Evolutionary conservation across 2,329 filamentous ascomycete genomes (phyloP), one percentile per base, ranked within the genome.

Genomic region (Leptographium radiaticola): DNA sequence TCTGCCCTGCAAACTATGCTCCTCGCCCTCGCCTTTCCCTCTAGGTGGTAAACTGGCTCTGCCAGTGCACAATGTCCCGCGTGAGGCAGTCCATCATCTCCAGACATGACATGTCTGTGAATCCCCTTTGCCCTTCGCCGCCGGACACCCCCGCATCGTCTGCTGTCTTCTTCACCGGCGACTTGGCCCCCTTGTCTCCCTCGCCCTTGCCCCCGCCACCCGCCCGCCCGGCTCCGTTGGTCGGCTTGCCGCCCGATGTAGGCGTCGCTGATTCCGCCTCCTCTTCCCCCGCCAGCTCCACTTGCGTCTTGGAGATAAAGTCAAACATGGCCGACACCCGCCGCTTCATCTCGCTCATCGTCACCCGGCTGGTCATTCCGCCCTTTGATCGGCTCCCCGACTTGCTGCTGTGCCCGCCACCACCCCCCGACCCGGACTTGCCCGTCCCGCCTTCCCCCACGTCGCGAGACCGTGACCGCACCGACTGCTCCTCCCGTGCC

Each of bases 31-130:
- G 8, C 13, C 33, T 18, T 30, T 52, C 40, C 49, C 11, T 39
- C 61, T 50, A 65, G 15, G 47, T 53, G 55, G 71, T 66, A 61
- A 78, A 89, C 63, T 87, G 79, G 59, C 85, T 84, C 70, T 95
- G 88, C 88, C 88, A 95, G 63, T 86, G 85, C 60, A 91, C 79
- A 62, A 95, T 76, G 65, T 89, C 83, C 57, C 86, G 77, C 57
- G 86, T 90, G 65, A 95, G 69, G 61, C 82, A 77, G 66, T 94
- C 89, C 87, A 94, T 94, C 87, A 95, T 94, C 68, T 94, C 87
- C 59, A 87, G 74, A 60, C 85, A 89, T 55, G 74, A 86, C 59
- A 95, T 72, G 10, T 85, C 79, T 60, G 84, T 87, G 67, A 95
- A 95, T 1, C 83, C 77, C 61, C 71, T 76, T 12, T 55, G 52